Percentiles rank a stretch among this genome's conserved stretches.
Evolutionary conservation across 345 rosid genomes (phyloP).

Genomic region (Rhodamnia argentea): DNA sequence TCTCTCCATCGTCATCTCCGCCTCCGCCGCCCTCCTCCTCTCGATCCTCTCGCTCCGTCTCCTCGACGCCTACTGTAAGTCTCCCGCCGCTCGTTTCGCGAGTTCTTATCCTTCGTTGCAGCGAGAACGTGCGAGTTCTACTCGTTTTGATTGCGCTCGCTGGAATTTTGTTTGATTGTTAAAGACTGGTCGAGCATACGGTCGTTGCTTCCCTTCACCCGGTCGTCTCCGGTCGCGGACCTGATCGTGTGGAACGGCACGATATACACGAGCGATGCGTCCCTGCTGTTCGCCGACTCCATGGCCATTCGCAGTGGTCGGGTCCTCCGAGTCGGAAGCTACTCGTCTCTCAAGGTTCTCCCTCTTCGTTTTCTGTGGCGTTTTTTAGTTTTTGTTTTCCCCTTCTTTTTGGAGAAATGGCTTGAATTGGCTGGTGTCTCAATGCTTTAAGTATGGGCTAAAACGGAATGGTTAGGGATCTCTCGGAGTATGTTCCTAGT

Average conservation of each 20-base stretch:
- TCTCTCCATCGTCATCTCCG: not conserved
- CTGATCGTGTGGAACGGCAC: constrained; percentile 60
- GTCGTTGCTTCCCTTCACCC: constrained; percentile 13
- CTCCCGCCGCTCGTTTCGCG: not conserved
- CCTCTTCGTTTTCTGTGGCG: not conserved
- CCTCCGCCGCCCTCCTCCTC: constrained; percentile 2
- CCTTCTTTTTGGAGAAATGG: not conserved
- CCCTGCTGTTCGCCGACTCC: constrained; percentile 61
- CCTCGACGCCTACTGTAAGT: constrained; percentile 5
- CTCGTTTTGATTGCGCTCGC: not conserved
- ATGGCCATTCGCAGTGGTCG: constrained; percentile 68
- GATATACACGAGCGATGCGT: constrained; percentile 63
- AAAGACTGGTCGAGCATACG: constrained; percentile 39
- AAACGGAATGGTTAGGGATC: not conserved
- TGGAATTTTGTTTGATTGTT: not conserved
- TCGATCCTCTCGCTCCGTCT: constrained; percentile 3
- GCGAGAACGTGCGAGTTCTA: not conserved
- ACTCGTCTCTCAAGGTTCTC: constrained; percentile 56
- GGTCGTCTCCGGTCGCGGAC: constrained; percentile 40
- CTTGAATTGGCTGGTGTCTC: not conserved
- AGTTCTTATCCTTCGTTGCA: not conserved
- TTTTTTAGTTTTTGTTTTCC: not conserved
- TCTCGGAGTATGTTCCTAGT: not conserved
- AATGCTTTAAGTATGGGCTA: not conserved
- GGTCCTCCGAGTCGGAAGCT: constrained; percentile 60